These are phyloP conservation scores for Phytophthora nicotianae DNA, from an alignment of 352 stramenopile species.

Conservation along the genomic window DNA sequence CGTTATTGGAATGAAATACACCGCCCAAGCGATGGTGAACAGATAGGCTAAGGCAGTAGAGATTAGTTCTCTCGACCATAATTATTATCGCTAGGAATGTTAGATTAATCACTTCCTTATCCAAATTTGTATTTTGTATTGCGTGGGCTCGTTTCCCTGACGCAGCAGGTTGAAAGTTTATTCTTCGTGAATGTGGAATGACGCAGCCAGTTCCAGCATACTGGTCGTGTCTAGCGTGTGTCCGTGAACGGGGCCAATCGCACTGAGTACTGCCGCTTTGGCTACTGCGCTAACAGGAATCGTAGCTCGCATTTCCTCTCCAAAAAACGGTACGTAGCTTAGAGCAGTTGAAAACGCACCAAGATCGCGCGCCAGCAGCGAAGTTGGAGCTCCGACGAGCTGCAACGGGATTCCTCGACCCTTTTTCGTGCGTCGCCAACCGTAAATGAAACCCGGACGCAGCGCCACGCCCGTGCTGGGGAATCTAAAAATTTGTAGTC, in stretches of 20 bases:
- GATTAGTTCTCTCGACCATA: slow-evolving; percentile 7
- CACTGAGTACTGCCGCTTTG: slow-evolving; percentile 85
- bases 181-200: slow-evolving; percentile 77
- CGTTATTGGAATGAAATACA: slow-evolving; percentile 77
- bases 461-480: slow-evolving; percentile 80
- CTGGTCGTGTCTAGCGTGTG: slow-evolving; percentile 68
- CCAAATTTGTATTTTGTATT: background rate
- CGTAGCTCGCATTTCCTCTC: slow-evolving; percentile 67
- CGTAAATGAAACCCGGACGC: slow-evolving; percentile 92
- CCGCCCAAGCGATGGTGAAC: slow-evolving; percentile 50
- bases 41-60: slow-evolving; percentile 15
- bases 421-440: slow-evolving; percentile 68
- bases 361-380: slow-evolving; percentile 60
- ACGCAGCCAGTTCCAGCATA: slow-evolving; percentile 68
- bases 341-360: slow-evolving; percentile 63
- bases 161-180: background rate
- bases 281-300: slow-evolving; percentile 72
- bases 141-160: background rate
- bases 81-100: slow-evolving; percentile 13
- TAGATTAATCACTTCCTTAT: background rate
- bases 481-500: slow-evolving; percentile 43
- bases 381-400: slow-evolving; percentile 72
- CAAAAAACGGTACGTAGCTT: slow-evolving; percentile 65
- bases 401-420: slow-evolving; percentile 76
- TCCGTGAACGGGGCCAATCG: slow-evolving; percentile 66